phyloP scores from a whole-genome alignment of 768 basidiomycete genomes.

The Phlebiopsis gigantea region DNA sequence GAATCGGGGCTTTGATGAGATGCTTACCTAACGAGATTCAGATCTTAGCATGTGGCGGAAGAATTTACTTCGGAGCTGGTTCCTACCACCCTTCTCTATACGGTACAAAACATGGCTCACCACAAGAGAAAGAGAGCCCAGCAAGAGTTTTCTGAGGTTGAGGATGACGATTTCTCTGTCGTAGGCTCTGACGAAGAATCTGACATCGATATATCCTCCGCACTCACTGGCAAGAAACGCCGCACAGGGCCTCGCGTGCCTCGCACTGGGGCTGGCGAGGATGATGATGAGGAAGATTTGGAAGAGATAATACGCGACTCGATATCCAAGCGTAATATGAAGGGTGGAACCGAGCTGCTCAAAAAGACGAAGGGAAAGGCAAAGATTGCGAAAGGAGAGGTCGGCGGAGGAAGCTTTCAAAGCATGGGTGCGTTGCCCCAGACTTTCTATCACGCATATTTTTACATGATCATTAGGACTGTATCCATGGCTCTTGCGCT shows the following conservation, averaged over 20 bases:
- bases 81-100: background rate
- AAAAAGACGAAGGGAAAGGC: conserved; percentile 74
- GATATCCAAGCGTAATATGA: conserved; percentile 67
- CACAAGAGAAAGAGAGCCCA: conserved; percentile 1
- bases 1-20: background rate
- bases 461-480: conserved; percentile 46
- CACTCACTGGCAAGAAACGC: conserved; percentile 44
- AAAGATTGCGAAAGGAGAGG: conserved; percentile 67
- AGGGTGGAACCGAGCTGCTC: conserved; percentile 68
- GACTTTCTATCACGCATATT: background rate
- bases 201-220: conserved; percentile 60
- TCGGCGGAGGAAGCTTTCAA: conserved; percentile 93
- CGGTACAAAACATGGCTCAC: background rate
- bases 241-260: background rate
- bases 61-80: background rate
- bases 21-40: background rate
- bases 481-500: conserved; percentile 75
- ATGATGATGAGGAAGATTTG: conserved; percentile 50
- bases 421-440: conserved; percentile 69
- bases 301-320: conserved; percentile 61
- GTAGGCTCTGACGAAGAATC: conserved; percentile 29
- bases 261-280: conserved; percentile 21
- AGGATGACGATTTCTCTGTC: background rate
- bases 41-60: conserved; percentile 3
- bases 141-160: background rate